Evolutionary conservation across 23 red algal genomes (phyloP).

Genomic region (Cyanidiococcus yangmingshanensis): DNA sequence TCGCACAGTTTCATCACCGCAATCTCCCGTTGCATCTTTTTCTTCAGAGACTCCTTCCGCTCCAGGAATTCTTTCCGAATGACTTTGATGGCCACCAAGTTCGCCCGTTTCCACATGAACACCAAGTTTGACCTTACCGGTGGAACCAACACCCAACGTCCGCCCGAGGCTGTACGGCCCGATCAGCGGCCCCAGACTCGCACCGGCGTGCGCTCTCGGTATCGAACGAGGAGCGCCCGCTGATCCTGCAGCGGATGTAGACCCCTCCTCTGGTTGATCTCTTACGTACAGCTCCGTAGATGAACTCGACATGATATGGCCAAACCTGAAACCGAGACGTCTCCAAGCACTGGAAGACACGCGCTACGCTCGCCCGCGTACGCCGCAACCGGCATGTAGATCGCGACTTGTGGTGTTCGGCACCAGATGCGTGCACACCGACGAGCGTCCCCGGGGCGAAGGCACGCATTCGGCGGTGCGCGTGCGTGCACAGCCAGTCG

Average conservation of each 20-base stretch:
- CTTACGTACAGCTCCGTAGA: background rate
- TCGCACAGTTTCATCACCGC: conserved; percentile 77
- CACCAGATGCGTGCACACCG: too few species aligned
- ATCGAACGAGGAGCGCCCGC: background rate
- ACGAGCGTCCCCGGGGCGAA: too few species aligned
- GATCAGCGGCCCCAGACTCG: conserved; percentile 1
- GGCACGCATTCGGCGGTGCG: too few species aligned
- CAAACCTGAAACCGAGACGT: too few species aligned
- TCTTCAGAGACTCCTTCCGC: conserved; percentile 40
- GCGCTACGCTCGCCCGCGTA: too few species aligned
- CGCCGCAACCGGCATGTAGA: too few species aligned
- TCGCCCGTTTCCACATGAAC: conserved; percentile 37
- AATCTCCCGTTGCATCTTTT: conserved; percentile 91
- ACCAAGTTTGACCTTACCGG: conserved; percentile 93
- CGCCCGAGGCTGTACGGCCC: conserved; percentile 24
- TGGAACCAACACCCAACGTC: conserved; percentile 40
- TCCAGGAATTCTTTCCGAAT: conserved; percentile 68
- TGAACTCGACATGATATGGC: background rate
- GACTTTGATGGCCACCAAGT: conserved; percentile 82
- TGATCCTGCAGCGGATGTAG: background rate
- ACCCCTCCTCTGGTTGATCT: background rate
- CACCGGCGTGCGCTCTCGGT: conserved; percentile 6
- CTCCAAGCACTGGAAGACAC: too few species aligned
- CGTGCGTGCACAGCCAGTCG: too few species aligned
- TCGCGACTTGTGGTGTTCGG: too few species aligned